Conservation (phyloP, 441 rosid genomes). For the Bocquillonia castaneifolia region DNA sequence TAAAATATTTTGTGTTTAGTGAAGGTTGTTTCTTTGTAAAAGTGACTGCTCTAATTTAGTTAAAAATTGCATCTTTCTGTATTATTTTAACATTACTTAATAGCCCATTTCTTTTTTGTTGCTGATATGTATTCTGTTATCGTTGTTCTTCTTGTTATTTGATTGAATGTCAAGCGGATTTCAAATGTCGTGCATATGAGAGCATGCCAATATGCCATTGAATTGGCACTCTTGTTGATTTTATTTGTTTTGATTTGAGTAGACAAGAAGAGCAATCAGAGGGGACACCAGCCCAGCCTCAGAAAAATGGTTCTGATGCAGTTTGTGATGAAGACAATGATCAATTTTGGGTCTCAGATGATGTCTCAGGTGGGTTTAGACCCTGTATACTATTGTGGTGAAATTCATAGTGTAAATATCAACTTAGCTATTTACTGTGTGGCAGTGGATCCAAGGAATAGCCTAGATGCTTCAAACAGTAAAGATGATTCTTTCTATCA, state of each 20-base stretch:
- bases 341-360: slow-evolving; percentile 65
- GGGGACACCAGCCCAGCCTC: slow-evolving; percentile 34
- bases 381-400: neutral
- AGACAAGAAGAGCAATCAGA: slow-evolving; percentile 58
- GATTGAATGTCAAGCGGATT: too few relatives aligned
- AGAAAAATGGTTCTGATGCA: slow-evolving; percentile 33
- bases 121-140: neutral
- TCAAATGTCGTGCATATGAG: neutral
- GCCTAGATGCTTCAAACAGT: slow-evolving; percentile 54
- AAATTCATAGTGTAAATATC: neutral
- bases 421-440: slow-evolving; percentile 16
- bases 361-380: slow-evolving; percentile 54
- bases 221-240: neutral
- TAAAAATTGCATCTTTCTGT: neutral
- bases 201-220: neutral
- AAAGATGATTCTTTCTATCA: slow-evolving; percentile 47
- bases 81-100: neutral
- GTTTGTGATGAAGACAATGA: slow-evolving; percentile 57
- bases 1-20: too few relatives aligned
- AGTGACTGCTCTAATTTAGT: neutral
- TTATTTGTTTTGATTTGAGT: slow-evolving; percentile 18
- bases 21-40: neutral
- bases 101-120: too few relatives aligned
- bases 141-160: neutral
- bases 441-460: slow-evolving; percentile 69